A percentile compares a stretch with the other conserved stretches of the same genome.
phyloP scores from a whole-genome alignment of 202 grass and related monocot genomes.

The Musa balbisiana region DNA sequence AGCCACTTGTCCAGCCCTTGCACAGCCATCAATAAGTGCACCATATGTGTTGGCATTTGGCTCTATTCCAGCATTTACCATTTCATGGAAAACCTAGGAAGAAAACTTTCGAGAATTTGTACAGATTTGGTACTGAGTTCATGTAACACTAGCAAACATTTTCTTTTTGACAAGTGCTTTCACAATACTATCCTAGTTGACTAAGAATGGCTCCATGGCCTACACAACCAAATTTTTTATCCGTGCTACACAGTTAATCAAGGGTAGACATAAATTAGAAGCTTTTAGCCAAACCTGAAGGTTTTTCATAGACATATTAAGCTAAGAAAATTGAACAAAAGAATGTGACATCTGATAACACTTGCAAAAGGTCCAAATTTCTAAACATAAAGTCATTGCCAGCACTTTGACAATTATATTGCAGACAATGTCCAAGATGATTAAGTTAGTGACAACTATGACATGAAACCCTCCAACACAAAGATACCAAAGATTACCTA shows the following conservation, averaged over 20 bases:
- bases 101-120: background rate
- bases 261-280: background rate
- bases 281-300: background rate
- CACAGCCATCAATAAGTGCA: constrained; percentile 93
- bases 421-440: background rate
- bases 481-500: background rate
- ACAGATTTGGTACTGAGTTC: background rate
- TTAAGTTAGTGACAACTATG: background rate
- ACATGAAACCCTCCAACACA: background rate
- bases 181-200: background rate
- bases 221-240: background rate
- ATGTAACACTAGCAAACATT: background rate
- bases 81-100: constrained; percentile 89
- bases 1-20: constrained; percentile 84
- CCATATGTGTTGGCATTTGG: constrained; percentile 95
- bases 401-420: background rate
- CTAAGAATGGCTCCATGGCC: background rate
- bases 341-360: no score
- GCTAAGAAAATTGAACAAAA: no score
- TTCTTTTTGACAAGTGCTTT: background rate
- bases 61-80: constrained; percentile 83
- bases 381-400: background rate
- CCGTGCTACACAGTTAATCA: background rate
- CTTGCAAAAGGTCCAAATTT: background rate
- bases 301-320: no score